Evolutionary conservation across 495 filamentous ascomycete species (phyloP).

Genomic region (Eremomyces bilateralis): DNA sequence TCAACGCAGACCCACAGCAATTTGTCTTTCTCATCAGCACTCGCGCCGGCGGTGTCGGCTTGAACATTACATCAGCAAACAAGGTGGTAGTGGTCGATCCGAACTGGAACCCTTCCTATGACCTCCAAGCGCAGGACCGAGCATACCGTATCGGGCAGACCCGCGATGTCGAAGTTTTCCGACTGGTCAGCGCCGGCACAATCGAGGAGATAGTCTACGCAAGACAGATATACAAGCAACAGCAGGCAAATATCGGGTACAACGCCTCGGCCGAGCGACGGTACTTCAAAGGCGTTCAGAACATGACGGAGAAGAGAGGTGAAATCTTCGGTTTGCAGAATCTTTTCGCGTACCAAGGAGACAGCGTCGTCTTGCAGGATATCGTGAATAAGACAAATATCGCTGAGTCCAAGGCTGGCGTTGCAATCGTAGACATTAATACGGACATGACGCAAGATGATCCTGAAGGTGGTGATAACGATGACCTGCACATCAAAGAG

Average conservation of each 20-base stretch:
- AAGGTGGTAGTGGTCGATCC: conserved; percentile 96
- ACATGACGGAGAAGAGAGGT: conserved; percentile 57
- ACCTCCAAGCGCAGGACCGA: conserved; percentile 89
- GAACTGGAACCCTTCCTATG: conserved; percentile 90
- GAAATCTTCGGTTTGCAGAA: conserved; percentile 87
- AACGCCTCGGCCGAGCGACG: conserved; percentile 68
- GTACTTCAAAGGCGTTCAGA: conserved; percentile 90
- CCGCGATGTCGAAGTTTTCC: conserved; percentile 88
- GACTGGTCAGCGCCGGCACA: conserved; percentile 77
- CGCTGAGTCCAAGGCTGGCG: conserved; percentile 73
- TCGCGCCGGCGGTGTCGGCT: conserved; percentile 67
- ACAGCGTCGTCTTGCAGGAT: conserved; percentile 63
- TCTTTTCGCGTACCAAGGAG: conserved; percentile 61
- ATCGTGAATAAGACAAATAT: conserved; percentile 98
- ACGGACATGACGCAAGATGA: conserved; percentile 30
- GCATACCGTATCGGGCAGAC: conserved; percentile 90
- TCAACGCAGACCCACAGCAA: conserved; percentile 70
- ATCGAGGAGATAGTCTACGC: conserved; percentile 97
- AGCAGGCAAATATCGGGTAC: conserved; percentile 95
- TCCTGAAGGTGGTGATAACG: conserved; percentile 16
- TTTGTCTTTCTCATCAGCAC: conserved; percentile 96
- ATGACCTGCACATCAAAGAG: conserved; percentile 28
- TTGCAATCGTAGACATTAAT: conserved; percentile 53
- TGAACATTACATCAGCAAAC: conserved; percentile 95
- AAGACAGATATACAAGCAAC: conserved; percentile 95